Percentiles rank a stretch among this genome's conserved stretches.
These are phyloP conservation scores for Vigna trinervia DNA, from an alignment of 306 rosid genomes.

Conservation along the genomic window DNA sequence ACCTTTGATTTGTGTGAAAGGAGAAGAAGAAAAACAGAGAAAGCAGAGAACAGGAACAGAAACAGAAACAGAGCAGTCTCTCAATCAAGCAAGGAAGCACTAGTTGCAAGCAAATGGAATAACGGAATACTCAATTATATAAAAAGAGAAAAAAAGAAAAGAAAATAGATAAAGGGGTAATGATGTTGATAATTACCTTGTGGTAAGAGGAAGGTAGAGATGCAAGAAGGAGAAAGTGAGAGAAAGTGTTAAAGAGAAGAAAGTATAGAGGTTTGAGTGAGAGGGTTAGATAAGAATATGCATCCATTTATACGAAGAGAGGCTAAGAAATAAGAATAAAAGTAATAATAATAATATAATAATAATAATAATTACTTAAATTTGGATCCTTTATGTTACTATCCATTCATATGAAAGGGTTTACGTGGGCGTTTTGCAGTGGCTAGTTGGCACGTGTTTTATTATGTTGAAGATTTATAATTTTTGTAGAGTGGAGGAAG, in stretches of 20 bases:
- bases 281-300: constrained; percentile 78
- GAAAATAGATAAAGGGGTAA: constrained; percentile 30
- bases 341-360: constrained; percentile 1
- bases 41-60: constrained; percentile 12
- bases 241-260: constrained; percentile 21
- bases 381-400: constrained; percentile 31
- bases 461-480: neutral
- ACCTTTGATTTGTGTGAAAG: constrained; percentile 35
- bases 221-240: constrained; percentile 36
- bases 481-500: neutral
- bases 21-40: neutral
- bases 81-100: constrained; percentile 30
- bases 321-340: constrained; percentile 32
- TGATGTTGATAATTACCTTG: constrained; percentile 53
- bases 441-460: constrained; percentile 22
- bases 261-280: constrained; percentile 59
- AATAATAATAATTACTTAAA: constrained; percentile 5
- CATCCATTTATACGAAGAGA: constrained; percentile 40
- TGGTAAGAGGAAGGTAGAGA: constrained; percentile 54
- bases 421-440: constrained; percentile 31
- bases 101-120: constrained; percentile 14
- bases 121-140: constrained; percentile 31
- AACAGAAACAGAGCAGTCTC: constrained; percentile 13
- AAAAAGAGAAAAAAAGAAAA: neutral
- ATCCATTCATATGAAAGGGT: constrained; percentile 2